Conservation (phyloP, 129 eudicot species). For the carrot (Daucus carota) region DNA sequence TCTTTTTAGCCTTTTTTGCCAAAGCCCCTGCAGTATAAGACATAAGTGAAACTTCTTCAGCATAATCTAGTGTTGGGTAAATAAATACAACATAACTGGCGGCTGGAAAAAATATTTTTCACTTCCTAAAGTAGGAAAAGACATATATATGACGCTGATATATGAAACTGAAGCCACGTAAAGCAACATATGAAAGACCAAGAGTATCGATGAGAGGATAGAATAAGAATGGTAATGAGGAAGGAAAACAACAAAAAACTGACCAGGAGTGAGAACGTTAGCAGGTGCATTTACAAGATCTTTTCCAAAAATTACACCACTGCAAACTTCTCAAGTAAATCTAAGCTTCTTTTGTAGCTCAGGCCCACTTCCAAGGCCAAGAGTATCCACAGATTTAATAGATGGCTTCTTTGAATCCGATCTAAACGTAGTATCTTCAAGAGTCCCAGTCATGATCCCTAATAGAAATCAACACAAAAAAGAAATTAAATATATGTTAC, state of each 20-base stretch:
- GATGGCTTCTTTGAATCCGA: conserved; percentile 75
- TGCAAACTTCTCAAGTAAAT: conserved; percentile 57
- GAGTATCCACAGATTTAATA: conserved; percentile 67
- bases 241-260: conserved; percentile 14
- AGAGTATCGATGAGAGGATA: background rate
- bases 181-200: background rate
- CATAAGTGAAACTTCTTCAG: background rate
- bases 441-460: conserved; percentile 76
- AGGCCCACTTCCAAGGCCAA: conserved; percentile 88
- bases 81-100: background rate
- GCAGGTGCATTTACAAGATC: conserved; percentile 98
- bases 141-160: background rate
- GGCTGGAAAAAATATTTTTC: background rate
- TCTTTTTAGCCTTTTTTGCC: conserved; percentile 80
- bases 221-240: background rate
- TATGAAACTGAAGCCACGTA: background rate
- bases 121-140: background rate
- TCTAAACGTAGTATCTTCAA: conserved; percentile 81
- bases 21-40: conserved; percentile 44
- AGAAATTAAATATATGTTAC: background rate
- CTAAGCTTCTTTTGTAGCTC: conserved; percentile 79
- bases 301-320: conserved; percentile 76
- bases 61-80: background rate
- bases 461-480: background rate
- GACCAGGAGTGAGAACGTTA: conserved; percentile 94